Base-by-base conservation (phyloP, 2,329 filamentous ascomycete species). In the Venturia carpophila region DNA sequence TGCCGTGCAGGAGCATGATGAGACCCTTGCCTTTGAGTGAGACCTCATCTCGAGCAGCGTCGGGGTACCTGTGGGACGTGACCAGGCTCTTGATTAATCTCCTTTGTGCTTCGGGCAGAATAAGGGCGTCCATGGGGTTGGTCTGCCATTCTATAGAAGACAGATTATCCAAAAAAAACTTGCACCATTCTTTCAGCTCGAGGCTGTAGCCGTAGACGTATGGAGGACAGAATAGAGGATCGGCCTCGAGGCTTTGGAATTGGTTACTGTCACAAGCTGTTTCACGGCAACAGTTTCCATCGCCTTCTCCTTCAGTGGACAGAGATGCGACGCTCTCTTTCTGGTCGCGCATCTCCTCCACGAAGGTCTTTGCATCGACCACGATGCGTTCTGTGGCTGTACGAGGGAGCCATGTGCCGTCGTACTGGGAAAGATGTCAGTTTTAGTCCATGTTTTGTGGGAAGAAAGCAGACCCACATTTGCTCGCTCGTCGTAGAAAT, bases 161-260 rank as follows among this genome's bases (percentile, higher is more conserved):
- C 2, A 77, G 68, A n/a, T 71, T 66, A 55, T 74, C 70, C 55
- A 77, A 64, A 67, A 72, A 74, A 68, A 75, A 75, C 39, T 73
- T 69, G 64, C 73, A 71, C 73, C 73, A 75, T 30, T 70, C 66
- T 63, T 76, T 76, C 64, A 71, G 68, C 5, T 69, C 68, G 41
- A 76, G 71, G 17, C 70, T 71, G 68, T 71, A 76, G n/a, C 74
- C 74, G 41, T 71, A 72, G 9, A 72, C 71, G 58, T 69, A 72
- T 17, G 73, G 72, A 37, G 70, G 72, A n/a, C 72, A 72, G 2
- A 75, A 69, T 21, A 71, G 24, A 1, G 69, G 67, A 39, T 72
- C 68, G 5, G 70, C 68, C 10, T 69, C 68, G n/a, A 66, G 63
- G 13, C 30, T 45, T 55, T 65, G 62, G 58, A 45, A 67, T 13